These are phyloP conservation scores for Mariannaea elegans DNA, from an alignment of 2,329 filamentous ascomycete genomes.

Conservation along the genomic window DNA sequence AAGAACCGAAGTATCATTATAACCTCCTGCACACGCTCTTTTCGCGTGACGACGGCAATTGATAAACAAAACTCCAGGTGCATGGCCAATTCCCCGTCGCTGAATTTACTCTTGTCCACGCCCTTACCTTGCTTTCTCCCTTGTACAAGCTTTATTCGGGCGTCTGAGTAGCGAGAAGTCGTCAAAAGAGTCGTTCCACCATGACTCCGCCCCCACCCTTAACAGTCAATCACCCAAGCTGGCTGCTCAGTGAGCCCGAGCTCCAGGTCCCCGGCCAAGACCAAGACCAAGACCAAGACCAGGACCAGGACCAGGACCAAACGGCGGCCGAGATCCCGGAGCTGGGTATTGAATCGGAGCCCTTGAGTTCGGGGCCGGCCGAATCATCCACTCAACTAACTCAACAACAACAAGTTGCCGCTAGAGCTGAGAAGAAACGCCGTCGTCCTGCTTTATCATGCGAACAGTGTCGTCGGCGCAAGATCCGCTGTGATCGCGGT, in stretches of 20 bases:
- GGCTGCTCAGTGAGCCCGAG: slow-evolving; percentile 8
- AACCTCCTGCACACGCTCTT: neutral
- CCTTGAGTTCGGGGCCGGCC: neutral
- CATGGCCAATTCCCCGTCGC: slow-evolving; percentile 16
- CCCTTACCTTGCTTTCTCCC: neutral
- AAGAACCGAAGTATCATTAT: slow-evolving; percentile 11
- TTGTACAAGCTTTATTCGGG: neutral
- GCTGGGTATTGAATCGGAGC: neutral
- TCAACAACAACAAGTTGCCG: neutral
- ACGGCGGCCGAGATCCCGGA: neutral
- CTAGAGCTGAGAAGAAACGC: slow-evolving; percentile 47
- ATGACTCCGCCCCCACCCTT: slow-evolving; percentile 25
- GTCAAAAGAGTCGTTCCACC: neutral
- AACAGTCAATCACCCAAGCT: slow-evolving; percentile 9
- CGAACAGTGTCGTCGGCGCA: slow-evolving; percentile 65
- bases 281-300: neutral
- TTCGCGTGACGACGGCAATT: slow-evolving; percentile 7
- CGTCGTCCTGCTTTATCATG: slow-evolving; percentile 59
- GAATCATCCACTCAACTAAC: neutral
- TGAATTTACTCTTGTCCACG: slow-evolving; percentile 11
- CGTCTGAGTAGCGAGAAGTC: neutral
- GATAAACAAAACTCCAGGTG: slow-evolving; percentile 4
- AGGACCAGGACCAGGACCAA: neutral
- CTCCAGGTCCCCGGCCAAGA: neutral
- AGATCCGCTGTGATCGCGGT: slow-evolving; percentile 69